Evolutionary conservation across 2,329 filamentous ascomycete genomes (phyloP).

Genomic region (Nothophaeocryptopus gaeumannii): DNA sequence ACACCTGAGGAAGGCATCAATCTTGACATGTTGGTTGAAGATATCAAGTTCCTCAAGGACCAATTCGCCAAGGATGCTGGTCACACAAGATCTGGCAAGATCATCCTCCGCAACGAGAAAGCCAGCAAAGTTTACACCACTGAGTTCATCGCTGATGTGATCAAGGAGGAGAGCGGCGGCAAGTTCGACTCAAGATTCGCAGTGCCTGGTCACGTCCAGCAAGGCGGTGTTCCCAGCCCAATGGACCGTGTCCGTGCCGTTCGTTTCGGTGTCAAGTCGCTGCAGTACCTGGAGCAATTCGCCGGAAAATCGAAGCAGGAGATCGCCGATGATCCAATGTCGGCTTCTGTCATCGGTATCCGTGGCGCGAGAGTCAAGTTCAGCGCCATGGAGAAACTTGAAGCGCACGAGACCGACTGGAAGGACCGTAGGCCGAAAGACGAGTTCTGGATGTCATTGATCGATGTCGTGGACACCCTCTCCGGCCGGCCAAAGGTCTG

Average conservation of each 20-base stretch:
- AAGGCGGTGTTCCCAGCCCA: conserved; percentile 85
- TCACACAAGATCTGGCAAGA: conserved; percentile 82
- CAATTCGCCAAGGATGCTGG: conserved; percentile 83
- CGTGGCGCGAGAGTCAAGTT: conserved; percentile 89
- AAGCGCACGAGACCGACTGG: conserved; percentile 89
- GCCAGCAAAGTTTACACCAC: conserved; percentile 87
- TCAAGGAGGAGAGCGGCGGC: conserved; percentile 86
- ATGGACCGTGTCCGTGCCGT: conserved; percentile 96
- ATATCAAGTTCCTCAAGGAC: conserved; percentile 84
- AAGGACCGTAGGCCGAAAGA: conserved; percentile 76
- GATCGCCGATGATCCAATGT: conserved; percentile 71
- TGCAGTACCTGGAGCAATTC: conserved; percentile 83
- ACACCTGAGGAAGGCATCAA: conserved; percentile 95
- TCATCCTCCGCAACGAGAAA: conserved; percentile 96
- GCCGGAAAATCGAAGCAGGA: conserved; percentile 63
- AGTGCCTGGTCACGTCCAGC: conserved; percentile 90
- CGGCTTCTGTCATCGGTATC: conserved; percentile 83
- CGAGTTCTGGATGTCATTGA: conserved; percentile 81
- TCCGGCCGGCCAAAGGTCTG: conserved; percentile 58
- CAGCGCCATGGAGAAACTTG: conserved; percentile 73
- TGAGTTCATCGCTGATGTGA: conserved; percentile 91
- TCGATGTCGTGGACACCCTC: conserved; percentile 78
- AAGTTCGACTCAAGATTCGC: conserved; percentile 90
- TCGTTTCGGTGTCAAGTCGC: conserved; percentile 87
- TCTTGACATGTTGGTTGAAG: conserved; percentile 85